phyloP scores from a whole-genome alignment of 257 asterid species.

The Agastache rugosa region DNA sequence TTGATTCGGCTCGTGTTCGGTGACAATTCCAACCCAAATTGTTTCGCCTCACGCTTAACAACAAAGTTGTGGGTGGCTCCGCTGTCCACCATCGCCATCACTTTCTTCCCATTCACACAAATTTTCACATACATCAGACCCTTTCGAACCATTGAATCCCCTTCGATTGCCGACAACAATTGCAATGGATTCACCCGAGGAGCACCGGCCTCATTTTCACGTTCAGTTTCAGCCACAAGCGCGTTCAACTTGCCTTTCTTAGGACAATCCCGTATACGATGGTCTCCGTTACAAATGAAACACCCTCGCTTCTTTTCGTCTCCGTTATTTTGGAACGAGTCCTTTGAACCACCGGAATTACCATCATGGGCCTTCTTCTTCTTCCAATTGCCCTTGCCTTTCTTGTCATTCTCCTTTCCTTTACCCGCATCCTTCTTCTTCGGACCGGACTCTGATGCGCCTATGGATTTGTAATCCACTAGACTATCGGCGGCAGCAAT shows the following conservation, averaged over 20 bases:
- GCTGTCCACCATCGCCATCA: not conserved
- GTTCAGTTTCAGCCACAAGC: not conserved
- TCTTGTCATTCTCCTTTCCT: not conserved
- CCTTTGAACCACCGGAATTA: not conserved
- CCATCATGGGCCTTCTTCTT: not conserved
- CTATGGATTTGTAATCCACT: not conserved
- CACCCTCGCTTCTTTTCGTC: not conserved
- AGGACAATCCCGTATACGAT: not conserved
- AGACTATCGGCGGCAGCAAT: not conserved
- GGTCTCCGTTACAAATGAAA: not conserved
- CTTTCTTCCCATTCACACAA: not conserved
- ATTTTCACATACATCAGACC: not conserved
- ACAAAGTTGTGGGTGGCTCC: conserved; percentile 3
- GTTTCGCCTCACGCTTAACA: not conserved
- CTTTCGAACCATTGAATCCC: not conserved
- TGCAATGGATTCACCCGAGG: not conserved
- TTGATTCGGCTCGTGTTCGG: not conserved
- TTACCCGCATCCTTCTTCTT: not conserved
- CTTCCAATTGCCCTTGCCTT: not conserved
- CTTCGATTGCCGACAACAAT: not conserved
- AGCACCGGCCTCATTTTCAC: not conserved
- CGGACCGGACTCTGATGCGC: not conserved
- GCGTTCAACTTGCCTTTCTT: not conserved
- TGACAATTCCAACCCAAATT: not conserved
- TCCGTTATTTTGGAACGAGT: not conserved